Conservation (phyloP, 768 basidiomycete genomes). For the Phaeolepiota aurea region DNA sequence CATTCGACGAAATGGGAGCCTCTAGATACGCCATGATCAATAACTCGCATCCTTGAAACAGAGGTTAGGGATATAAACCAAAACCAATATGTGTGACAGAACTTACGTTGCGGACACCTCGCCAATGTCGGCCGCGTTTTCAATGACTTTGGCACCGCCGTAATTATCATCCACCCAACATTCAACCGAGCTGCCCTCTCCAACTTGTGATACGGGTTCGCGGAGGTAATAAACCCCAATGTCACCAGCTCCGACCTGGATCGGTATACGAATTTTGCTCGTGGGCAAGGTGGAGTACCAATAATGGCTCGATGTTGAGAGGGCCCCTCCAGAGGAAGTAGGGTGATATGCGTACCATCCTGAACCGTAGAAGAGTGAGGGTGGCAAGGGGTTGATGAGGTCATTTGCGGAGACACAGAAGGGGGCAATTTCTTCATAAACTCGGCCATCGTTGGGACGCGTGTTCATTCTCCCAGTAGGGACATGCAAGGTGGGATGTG, state of each 20-base stretch:
- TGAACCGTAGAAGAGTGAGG: constrained; percentile 85
- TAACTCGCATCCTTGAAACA: constrained; percentile 57
- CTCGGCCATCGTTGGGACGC: constrained; percentile 39
- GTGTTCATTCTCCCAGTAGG: constrained; percentile 70
- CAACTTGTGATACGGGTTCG: constrained; percentile 52
- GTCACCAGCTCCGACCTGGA: constrained; percentile 83
- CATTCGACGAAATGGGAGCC: constrained; percentile 96
- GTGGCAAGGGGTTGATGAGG: constrained; percentile 94
- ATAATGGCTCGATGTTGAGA: constrained; percentile 70
- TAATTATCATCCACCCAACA: constrained; percentile 99
- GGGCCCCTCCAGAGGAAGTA: constrained; percentile 25
- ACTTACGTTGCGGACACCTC: constrained; percentile 64
- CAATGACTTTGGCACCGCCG: constrained; percentile 63
- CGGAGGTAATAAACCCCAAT: constrained; percentile 85
- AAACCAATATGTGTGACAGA: constrained; percentile 6
- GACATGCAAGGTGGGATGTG: constrained; percentile 36
- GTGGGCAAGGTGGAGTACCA: constrained; percentile 88
- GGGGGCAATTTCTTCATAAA: constrained; percentile 83
- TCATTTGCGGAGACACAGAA: constrained; percentile 97
- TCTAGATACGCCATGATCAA: constrained; percentile 77
- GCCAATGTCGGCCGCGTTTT: constrained; percentile 63
- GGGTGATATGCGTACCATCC: constrained; percentile 87
- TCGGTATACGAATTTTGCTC: constrained; percentile 73
- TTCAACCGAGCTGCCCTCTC: constrained; percentile 62
- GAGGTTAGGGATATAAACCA: constrained; percentile 4